A percentile compares a stretch with the other conserved stretches of the same genome.
Conservation (phyloP, 148 eudicot species). For the Vaccinium darrowii region DNA sequence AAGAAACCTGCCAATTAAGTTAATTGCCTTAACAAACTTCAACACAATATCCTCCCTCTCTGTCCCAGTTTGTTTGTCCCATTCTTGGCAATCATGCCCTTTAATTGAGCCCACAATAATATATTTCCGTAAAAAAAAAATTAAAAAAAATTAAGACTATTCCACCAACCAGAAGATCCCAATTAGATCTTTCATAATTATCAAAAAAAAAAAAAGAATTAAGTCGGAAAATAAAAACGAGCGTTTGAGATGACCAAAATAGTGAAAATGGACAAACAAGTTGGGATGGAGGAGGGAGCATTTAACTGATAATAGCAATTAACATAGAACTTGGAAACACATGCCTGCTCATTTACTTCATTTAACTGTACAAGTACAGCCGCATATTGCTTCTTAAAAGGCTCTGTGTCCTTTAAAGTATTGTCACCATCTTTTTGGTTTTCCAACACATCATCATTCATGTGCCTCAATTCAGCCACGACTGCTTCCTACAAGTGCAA, state of each 20-base stretch:
- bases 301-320: not conserved
- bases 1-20: constrained; percentile 63
- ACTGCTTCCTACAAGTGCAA: constrained; percentile 67
- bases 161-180: not conserved
- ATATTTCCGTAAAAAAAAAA: not conserved
- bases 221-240: not conserved
- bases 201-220: not conserved
- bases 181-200: not conserved
- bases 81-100: not conserved
- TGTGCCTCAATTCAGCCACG: constrained; percentile 75
- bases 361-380: constrained; percentile 79
- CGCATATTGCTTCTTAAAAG: constrained; percentile 93
- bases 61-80: not conserved
- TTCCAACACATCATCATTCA: constrained; percentile 84
- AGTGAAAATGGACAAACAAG: constrained; percentile 5
- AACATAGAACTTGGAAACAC: constrained; percentile 12
- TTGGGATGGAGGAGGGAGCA: not conserved
- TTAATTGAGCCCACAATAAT: not conserved
- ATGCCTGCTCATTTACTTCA: constrained; percentile 82
- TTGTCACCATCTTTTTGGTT: constrained; percentile 40
- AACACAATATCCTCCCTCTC: not conserved
- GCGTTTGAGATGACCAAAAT: not conserved
- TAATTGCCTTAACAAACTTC: constrained; percentile 3
- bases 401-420: constrained; percentile 62
- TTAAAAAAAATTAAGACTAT: not conserved